Evolutionary conservation across 305 asterid genomes (phyloP).

Genomic region (Solanum hybrid): DNA sequence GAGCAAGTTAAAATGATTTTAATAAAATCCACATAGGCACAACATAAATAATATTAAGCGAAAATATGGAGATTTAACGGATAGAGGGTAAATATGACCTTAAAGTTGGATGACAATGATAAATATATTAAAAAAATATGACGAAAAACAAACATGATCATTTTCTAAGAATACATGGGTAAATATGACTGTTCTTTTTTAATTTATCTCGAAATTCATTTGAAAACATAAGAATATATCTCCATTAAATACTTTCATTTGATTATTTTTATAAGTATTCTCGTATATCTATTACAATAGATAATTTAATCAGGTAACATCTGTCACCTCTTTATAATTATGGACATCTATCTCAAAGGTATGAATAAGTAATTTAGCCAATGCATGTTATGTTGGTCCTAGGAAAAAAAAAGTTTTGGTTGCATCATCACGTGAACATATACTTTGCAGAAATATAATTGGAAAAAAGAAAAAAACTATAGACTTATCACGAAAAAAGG

Average conservation of each 20-base stretch:
- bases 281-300: not conserved
- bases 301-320: not conserved
- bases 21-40: too few species aligned
- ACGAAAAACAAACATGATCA: accelerated
- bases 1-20: too few species aligned
- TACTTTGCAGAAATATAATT: not conserved
- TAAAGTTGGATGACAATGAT: accelerated
- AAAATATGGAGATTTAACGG: too few species aligned
- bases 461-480: not conserved
- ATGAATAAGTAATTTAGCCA: not conserved
- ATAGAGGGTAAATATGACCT: accelerated
- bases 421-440: not conserved
- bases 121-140: too few species aligned
- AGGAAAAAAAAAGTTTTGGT: not conserved
- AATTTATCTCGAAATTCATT: not conserved
- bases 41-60: too few species aligned
- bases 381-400: not conserved
- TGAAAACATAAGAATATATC: too few species aligned
- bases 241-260: too few species aligned
- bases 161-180: too few species aligned
- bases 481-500: not conserved
- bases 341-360: not conserved
- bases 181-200: too few species aligned
- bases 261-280: not conserved
- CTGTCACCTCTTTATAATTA: not conserved